Conservation (phyloP, 805 yeast genomes). For the Nakazawaea sp. region DNA sequence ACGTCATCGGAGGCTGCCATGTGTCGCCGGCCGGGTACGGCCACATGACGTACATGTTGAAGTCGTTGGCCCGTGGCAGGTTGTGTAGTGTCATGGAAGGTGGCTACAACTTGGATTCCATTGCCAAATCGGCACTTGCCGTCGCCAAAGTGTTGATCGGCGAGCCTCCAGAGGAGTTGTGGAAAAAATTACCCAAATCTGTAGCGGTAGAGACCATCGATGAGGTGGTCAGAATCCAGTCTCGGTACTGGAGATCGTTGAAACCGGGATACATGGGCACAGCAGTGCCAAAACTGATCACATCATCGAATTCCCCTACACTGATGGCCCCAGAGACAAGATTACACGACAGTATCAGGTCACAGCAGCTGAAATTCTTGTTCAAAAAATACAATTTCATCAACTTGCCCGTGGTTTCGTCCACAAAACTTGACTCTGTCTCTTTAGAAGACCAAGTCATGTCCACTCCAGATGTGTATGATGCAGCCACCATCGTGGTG, state of each 20-base stretch:
- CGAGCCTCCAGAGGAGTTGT: conserved; percentile 85
- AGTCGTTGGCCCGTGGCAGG: conserved; percentile 82
- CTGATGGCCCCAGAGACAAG: conserved; percentile 20
- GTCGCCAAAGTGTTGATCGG: conserved; percentile 90
- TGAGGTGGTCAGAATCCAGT: conserved; percentile 73
- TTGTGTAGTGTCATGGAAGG: conserved; percentile 91
- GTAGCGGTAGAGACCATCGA: conserved; percentile 78
- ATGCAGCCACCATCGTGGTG: conserved; percentile 56
- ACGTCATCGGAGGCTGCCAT: conserved; percentile 92
- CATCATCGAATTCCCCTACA: conserved; percentile 16
- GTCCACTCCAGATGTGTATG: conserved; percentile 65
- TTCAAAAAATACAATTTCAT: conserved; percentile 53
- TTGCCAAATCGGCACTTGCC: conserved; percentile 83
- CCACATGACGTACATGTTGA: conserved; percentile 89
- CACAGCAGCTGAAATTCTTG: conserved; percentile 56
- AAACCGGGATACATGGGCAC: conserved; percentile 51
- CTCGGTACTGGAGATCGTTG: conserved; percentile 83
- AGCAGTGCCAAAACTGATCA: conserved; percentile 21
- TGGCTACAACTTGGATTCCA: conserved; percentile 90
- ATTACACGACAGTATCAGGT: conserved; percentile 69
- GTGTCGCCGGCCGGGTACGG: conserved; percentile 96
- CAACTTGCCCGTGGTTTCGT: conserved; percentile 54
- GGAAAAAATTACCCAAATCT: conserved; percentile 57
- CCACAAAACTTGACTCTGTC: conserved; percentile 33
- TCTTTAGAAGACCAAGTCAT: conserved; percentile 58